These are phyloP conservation scores for Pseudopyricularia cyperi DNA, from an alignment of 2,329 filamentous ascomycete genomes.

Conservation along the genomic window DNA sequence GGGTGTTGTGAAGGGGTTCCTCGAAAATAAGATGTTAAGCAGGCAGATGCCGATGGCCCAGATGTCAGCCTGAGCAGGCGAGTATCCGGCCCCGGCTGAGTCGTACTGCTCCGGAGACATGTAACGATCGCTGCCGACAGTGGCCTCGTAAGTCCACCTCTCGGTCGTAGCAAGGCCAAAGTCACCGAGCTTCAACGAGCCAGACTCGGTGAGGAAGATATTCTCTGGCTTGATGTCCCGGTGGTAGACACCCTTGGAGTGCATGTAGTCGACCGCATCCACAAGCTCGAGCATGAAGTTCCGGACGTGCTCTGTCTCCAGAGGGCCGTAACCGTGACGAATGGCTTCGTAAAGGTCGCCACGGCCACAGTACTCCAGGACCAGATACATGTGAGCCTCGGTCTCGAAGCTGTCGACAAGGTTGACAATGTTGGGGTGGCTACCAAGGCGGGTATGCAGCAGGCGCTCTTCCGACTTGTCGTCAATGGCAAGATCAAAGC, in stretches of 20 bases:
- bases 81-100: slow-evolving; percentile 75
- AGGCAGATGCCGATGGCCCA: slow-evolving; percentile 97
- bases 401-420: slow-evolving; percentile 87
- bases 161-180: slow-evolving; percentile 88
- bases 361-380: slow-evolving; percentile 88
- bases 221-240: slow-evolving; percentile 99
- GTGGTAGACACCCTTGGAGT: slow-evolving; percentile 83
- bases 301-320: slow-evolving; percentile 92
- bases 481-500: slow-evolving; percentile 58
- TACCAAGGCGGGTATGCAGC: slow-evolving; percentile 66
- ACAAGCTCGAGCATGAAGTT: slow-evolving; percentile 95
- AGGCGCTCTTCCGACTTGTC: slow-evolving; percentile 71
- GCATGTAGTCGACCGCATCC: slow-evolving; percentile 79
- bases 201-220: slow-evolving; percentile 81
- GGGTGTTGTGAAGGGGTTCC: slow-evolving; percentile 89
- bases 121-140: slow-evolving; percentile 94
- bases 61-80: slow-evolving; percentile 82
- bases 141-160: slow-evolving; percentile 81
- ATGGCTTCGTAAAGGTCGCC: slow-evolving; percentile 98
- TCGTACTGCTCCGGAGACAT: slow-evolving; percentile 99
- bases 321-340: slow-evolving; percentile 69
- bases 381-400: slow-evolving; percentile 75
- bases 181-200: slow-evolving; percentile 91
- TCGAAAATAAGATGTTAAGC: slow-evolving; percentile 90
- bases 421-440: slow-evolving; percentile 88